Percentiles rank a stretch among this genome's conserved stretches.
phyloP scores from a whole-genome alignment of 306 rosid species.

The Betula pendula region DNA sequence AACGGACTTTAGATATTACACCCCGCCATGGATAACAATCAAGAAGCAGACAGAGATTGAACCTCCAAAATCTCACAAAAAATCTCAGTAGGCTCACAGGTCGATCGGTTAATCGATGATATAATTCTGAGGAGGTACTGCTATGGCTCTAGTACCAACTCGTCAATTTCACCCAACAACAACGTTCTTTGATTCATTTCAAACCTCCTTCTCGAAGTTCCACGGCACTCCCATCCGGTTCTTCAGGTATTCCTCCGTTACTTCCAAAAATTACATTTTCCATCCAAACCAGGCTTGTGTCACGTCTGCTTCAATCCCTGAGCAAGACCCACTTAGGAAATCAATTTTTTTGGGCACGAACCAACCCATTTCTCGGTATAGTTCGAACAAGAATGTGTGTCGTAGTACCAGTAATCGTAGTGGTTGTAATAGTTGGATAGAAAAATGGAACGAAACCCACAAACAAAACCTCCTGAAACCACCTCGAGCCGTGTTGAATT shows the following conservation, averaged over 20 bases:
- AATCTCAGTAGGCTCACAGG: not conserved
- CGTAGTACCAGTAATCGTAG: not conserved
- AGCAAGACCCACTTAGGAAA: conserved; percentile 31
- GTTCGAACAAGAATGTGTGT: conserved; percentile 27
- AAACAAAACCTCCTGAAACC: conserved; percentile 44
- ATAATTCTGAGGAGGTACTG: not conserved
- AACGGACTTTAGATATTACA: conserved; percentile 20
- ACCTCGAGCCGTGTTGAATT: conserved; percentile 51
- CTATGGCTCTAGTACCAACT: conserved; percentile 69
- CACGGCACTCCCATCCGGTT: conserved; percentile 38
- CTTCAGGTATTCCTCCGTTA: conserved; percentile 50
- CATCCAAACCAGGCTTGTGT: conserved; percentile 19
- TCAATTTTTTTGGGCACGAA: conserved; percentile 25
- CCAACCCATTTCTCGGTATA: conserved; percentile 29
- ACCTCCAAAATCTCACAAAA: not conserved
- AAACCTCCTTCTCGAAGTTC: conserved; percentile 48
- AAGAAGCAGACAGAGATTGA: conserved; percentile 11
- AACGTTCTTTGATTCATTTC: conserved; percentile 64
- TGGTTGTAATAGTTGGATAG: conserved; percentile 51
- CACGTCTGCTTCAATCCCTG: conserved; percentile 21
- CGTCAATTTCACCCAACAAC: conserved; percentile 68
- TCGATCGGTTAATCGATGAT: conserved; percentile 3
- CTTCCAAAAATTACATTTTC: conserved; percentile 31
- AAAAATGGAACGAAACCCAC: conserved; percentile 55
- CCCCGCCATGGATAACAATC: conserved; percentile 24